Percentiles rank a stretch among this genome's conserved stretches.
Conservation (phyloP, 768 basidiomycete genomes). For the Lentinula sp. region DNA sequence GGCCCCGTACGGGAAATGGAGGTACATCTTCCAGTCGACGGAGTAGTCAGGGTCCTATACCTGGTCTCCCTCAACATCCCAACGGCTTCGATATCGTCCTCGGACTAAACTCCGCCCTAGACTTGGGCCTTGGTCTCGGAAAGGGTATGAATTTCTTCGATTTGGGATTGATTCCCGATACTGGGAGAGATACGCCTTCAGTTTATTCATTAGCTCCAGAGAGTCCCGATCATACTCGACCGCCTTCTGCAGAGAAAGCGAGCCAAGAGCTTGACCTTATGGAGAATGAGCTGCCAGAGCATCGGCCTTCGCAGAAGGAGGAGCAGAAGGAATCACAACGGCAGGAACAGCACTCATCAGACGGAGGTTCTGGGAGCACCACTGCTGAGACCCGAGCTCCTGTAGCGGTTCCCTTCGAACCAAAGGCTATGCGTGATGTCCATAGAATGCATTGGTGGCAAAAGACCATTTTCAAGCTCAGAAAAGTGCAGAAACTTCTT, state of each 20-base stretch:
- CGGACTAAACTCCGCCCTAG: conserved; percentile 2
- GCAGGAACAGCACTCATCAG: background rate
- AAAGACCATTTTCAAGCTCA: background rate
- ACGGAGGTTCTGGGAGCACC: background rate
- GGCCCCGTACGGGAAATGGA: background rate
- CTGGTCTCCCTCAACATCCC: conserved; percentile 2
- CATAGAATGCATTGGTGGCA: background rate
- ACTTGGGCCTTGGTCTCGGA: conserved; percentile 1
- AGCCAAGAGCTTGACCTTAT: background rate
- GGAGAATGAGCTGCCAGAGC: too few relatives aligned
- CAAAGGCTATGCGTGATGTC: conserved; percentile 1
- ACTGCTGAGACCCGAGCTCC: background rate
- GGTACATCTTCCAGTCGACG: background rate
- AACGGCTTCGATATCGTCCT: conserved; percentile 4
- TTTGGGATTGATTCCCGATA: conserved; percentile 1
- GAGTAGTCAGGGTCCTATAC: background rate
- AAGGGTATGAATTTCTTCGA: conserved; percentile 5
- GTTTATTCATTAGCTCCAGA: conserved; percentile 6
- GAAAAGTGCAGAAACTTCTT: background rate
- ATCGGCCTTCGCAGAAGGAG: background rate
- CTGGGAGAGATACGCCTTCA: conserved; percentile 3
- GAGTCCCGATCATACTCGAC: background rate
- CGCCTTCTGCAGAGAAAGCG: too few relatives aligned
- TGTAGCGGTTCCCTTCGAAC: background rate
- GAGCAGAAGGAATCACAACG: background rate